Base-by-base conservation (phyloP, 352 stramenopile genomes). In the Globisporangium cylindrosporum region DNA sequence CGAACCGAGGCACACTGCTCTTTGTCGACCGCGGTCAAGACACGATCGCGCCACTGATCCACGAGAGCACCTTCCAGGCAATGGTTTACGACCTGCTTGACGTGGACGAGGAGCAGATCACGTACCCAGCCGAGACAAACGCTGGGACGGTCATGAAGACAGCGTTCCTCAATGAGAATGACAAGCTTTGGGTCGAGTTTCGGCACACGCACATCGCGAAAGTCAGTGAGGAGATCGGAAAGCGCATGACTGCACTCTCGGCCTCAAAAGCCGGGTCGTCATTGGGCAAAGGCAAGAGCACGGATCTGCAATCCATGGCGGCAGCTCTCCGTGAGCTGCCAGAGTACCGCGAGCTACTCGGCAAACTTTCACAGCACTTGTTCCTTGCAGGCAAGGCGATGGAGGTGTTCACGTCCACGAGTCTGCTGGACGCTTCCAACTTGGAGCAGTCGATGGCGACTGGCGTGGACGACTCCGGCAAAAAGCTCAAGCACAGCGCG, bases 11-110 rank as follows among this genome's bases (percentile, higher is more conserved):
- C 0, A 99, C 97, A 0, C 62, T 99, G 6, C 77, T 99, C 1
- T 86, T 99, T 32, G 78, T 99, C 55, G 97, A 99, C 78, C 84
- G 97, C 58, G 86, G 89, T 3, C 89, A 97, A 68, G 97, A 99
- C 77, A 87, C 91, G 51, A 78, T 99, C 24, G 92, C 96, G 15
- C 97, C 97, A 0, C 78, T 99, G 41, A 97, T 99, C 75, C 97
- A 99, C 75, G 96, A 99, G 72, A 99, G 98, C 77, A 98, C 91
- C 2, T 99, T 99, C 75, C 96, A 99, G 76, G 91, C 96, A 1
- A 95, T 99, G 86, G 92, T 99, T 18, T 96, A 99, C 72, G 97
- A 99, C 68, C 74, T 99, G 27, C 80, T 99, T 6, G 75, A 88
- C 4, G 77, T 99, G n/a, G 78, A 98, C 32, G 96, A 98, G 70